Evolutionary conservation across 2,329 filamentous ascomycete genomes (phyloP).

Genomic region (Pseudopithomyces maydicus): DNA sequence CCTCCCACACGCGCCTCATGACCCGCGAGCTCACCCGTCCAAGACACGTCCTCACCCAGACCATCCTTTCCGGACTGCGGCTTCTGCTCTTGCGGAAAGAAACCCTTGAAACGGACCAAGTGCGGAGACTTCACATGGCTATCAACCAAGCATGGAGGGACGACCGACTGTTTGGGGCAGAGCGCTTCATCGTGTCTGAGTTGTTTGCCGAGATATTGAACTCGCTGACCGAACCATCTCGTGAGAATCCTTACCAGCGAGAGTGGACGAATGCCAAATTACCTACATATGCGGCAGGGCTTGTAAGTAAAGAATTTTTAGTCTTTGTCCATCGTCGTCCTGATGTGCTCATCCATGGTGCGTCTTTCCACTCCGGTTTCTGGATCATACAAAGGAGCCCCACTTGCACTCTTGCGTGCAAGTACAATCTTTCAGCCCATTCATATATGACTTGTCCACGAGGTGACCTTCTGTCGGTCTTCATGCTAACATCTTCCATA

Average conservation of each 20-base stretch:
- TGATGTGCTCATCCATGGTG: not conserved
- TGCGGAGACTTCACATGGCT: slow-evolving; percentile 33
- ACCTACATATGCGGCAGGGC: slow-evolving; percentile 34
- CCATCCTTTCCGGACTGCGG: slow-evolving; percentile 41
- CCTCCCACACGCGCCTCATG: slow-evolving; percentile 29
- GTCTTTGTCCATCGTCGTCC: not conserved
- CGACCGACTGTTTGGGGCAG: slow-evolving; percentile 35
- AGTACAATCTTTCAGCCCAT: no score
- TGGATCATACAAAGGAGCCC: not conserved
- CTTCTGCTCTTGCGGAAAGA: slow-evolving; percentile 40
- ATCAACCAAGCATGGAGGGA: slow-evolving; percentile 43
- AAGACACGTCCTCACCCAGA: slow-evolving; percentile 25
- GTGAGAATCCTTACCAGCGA: slow-evolving; percentile 21
- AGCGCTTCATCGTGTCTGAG: slow-evolving; percentile 39
- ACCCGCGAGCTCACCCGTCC: slow-evolving; percentile 27
- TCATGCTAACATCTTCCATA: slow-evolving; percentile 19
- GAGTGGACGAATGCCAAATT: slow-evolving; percentile 29
- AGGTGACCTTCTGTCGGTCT: not conserved
- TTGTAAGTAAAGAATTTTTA: slow-evolving; percentile 24
- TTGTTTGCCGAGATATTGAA: slow-evolving; percentile 36
- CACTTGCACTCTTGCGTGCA: no score
- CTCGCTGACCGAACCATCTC: slow-evolving; percentile 20
- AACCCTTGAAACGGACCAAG: slow-evolving; percentile 27
- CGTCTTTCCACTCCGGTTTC: not conserved
- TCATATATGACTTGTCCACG: not conserved